These are phyloP conservation scores for Thraustochytrium sp. DNA, from an alignment of 352 stramenopile species.

Conservation along the genomic window DNA sequence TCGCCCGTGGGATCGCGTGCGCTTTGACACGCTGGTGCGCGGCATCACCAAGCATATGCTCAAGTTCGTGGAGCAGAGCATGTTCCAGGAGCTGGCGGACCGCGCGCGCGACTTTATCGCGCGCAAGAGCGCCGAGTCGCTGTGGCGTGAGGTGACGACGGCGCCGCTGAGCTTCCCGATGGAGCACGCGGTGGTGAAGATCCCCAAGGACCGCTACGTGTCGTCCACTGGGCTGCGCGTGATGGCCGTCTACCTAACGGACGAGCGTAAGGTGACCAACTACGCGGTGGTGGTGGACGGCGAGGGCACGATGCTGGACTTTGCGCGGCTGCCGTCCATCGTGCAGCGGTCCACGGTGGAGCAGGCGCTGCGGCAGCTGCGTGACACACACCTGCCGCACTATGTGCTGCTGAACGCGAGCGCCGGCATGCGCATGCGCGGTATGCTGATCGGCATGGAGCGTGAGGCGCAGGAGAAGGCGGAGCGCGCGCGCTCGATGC, in stretches of 20 bases:
- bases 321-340: neutral
- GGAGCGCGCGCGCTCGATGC: neutral
- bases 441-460: neutral
- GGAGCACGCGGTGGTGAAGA: neutral
- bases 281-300: neutral
- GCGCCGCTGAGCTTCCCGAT: slow-evolving; percentile 7
- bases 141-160: neutral
- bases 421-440: slow-evolving; percentile 36
- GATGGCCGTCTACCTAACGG: slow-evolving; percentile 32
- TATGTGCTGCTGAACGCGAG: neutral
- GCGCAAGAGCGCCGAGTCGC: neutral
- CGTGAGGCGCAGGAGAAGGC: neutral
- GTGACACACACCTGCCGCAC: neutral
- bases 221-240: neutral
- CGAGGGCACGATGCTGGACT: slow-evolving; percentile 4
- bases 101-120: neutral
- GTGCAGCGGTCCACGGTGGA: neutral
- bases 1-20: slow-evolving; percentile 2
- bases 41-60: neutral
- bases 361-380: neutral
- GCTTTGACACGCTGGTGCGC: neutral
- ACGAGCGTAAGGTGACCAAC: slow-evolving; percentile 23
- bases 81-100: neutral
- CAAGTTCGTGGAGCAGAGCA: neutral
- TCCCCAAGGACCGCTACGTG: slow-evolving; percentile 18